A percentile compares a stretch with the other conserved stretches of the same genome.
Evolutionary conservation across 148 eudicot species (phyloP).

Genomic region (Vaccinium macrocarpon): DNA sequence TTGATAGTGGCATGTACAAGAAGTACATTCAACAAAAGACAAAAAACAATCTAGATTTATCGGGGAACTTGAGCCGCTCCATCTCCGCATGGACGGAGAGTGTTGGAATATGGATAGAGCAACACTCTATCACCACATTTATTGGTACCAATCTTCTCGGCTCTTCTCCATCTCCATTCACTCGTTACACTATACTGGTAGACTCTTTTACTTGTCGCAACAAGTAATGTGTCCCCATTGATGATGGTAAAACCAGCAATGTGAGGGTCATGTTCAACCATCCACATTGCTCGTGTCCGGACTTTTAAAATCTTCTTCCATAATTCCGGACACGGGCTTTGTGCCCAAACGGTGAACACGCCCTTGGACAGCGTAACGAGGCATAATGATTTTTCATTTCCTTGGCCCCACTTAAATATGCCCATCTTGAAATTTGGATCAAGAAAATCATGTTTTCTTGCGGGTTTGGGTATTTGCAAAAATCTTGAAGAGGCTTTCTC

Average conservation of each 20-base stretch:
- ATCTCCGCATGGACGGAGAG: slow-evolving; percentile 8
- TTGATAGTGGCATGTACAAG: not conserved
- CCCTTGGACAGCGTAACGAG: not conserved
- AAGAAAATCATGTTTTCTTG: not conserved
- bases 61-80: not conserved
- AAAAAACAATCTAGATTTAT: not conserved
- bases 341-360: not conserved
- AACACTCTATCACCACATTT: not conserved
- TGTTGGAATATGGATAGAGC: not conserved
- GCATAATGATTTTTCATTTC: not conserved
- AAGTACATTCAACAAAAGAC: not conserved
- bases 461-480: not conserved
- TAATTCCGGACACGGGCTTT: not conserved
- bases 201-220: not conserved
- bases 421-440: not conserved
- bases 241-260: not conserved
- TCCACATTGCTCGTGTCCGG: not conserved
- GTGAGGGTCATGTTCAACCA: not conserved
- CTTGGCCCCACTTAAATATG: not conserved
- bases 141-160: not conserved
- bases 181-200: not conserved
- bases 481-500: not conserved
- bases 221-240: not conserved
- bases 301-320: not conserved
- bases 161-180: not conserved